phyloP scores from a whole-genome alignment of 108 stramenopile genomes.

The Pseudonitzschia multiseries region DNA sequence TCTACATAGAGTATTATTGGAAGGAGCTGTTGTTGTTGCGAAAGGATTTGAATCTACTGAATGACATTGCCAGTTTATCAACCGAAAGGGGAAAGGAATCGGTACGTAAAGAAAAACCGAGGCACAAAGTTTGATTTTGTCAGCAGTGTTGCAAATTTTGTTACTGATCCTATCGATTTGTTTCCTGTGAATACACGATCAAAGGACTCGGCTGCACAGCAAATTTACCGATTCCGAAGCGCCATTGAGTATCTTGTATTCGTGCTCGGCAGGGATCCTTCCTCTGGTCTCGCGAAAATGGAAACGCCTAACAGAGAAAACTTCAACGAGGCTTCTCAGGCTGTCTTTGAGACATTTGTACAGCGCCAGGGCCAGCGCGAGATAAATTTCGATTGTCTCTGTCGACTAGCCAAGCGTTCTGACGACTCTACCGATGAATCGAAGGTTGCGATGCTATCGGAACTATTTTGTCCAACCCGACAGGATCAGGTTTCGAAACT shows the following conservation, averaged over 20 bases:
- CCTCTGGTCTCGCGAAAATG: slow-evolving; percentile 46
- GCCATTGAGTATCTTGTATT: slow-evolving; percentile 45
- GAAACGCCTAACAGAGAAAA: slow-evolving; percentile 36
- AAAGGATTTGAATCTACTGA: not conserved
- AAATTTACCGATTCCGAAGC: slow-evolving; percentile 45
- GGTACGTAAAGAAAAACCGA: not conserved
- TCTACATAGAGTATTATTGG: not conserved
- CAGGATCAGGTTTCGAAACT: slow-evolving; percentile 42
- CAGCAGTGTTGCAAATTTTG: not conserved
- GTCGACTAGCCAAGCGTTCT: slow-evolving; percentile 38
- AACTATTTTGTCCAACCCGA: slow-evolving; percentile 59
- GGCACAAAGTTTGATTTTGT: not conserved
- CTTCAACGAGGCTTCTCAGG: slow-evolving; percentile 50
- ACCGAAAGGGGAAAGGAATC: not conserved
- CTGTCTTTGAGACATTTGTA: slow-evolving; percentile 26
- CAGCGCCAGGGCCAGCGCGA: slow-evolving; percentile 9
- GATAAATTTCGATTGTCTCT: slow-evolving; percentile 48
- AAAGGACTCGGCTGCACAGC: not conserved
- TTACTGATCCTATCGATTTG: not conserved
- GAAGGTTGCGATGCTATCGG: slow-evolving; percentile 45
- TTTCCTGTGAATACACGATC: not conserved
- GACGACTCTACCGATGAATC: slow-evolving; percentile 37
- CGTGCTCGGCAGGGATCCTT: slow-evolving; percentile 30
- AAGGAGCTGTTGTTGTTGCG: not conserved
- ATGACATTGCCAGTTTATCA: not conserved